Conservation (phyloP, 2,329 filamentous ascomycete genomes). For the Cercospora sesami region DNA sequence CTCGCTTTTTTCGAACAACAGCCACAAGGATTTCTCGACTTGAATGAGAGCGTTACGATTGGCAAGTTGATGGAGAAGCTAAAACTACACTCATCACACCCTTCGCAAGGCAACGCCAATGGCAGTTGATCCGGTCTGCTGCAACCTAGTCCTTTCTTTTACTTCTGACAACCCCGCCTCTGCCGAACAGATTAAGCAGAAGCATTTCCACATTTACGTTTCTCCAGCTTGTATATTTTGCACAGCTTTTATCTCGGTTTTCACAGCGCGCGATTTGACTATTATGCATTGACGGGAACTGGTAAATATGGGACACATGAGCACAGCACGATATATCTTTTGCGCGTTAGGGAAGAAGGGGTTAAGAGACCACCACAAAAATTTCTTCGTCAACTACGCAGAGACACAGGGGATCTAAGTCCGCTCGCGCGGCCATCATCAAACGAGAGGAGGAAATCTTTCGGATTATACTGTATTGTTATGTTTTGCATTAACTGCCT, state of each 20-base stretch:
- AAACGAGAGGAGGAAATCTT: neutral
- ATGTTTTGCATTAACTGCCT: neutral
- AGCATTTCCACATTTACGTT: neutral
- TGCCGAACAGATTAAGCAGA: neutral
- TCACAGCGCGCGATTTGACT: neutral
- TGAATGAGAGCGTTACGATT: constrained; percentile 74
- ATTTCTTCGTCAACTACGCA: neutral
- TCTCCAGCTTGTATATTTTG: neutral
- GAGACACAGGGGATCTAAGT: neutral
- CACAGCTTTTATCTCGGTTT: neutral
- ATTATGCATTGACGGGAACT: neutral
- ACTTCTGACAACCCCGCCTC: neutral
- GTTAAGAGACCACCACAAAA: neutral
- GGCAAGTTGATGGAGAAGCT: constrained; percentile 84
- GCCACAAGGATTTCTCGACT: constrained; percentile 67
- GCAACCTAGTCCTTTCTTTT: constrained; percentile 1
- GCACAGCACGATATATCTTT: neutral
- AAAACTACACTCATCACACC: constrained; percentile 51
- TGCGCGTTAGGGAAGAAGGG: neutral
- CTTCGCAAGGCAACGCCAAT: neutral
- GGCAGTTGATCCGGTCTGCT: neutral
- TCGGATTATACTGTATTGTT: constrained; percentile 2
- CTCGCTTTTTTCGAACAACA: constrained; percentile 77
- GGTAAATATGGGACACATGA: neutral
- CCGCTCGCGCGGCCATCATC: constrained; percentile 1